Evolutionary conservation across 1,139 yeast species (phyloP).

Genomic region (Fermentozyma sake): DNA sequence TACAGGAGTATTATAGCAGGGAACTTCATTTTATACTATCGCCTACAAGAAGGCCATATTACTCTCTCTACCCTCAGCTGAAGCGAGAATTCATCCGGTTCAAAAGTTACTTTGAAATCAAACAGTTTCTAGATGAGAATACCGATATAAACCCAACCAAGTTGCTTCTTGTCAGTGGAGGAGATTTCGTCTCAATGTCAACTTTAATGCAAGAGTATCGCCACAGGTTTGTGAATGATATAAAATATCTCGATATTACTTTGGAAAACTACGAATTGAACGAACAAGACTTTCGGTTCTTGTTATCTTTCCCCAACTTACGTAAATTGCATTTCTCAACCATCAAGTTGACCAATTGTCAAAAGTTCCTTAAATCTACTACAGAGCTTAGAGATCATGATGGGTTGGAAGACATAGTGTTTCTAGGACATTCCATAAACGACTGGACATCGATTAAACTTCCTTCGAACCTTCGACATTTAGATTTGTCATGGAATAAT

Average conservation of each 20-base stretch:
- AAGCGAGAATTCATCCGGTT: slow-evolving; percentile 21
- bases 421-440: slow-evolving; percentile 29
- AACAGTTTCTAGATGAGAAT: slow-evolving; percentile 24
- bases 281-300: slow-evolving; percentile 16
- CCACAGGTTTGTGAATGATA: slow-evolving; percentile 11
- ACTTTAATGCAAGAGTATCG: slow-evolving; percentile 19
- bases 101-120: slow-evolving; percentile 27
- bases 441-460: slow-evolving; percentile 26
- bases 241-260: slow-evolving; percentile 20
- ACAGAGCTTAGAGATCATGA: slow-evolving; percentile 7
- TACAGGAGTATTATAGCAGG: slow-evolving; percentile 22
- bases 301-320: slow-evolving; percentile 24
- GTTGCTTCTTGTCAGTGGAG: slow-evolving; percentile 27
- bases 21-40: slow-evolving; percentile 33
- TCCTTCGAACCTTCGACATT: slow-evolving; percentile 17
- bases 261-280: slow-evolving; percentile 24
- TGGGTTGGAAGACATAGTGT: slow-evolving; percentile 20
- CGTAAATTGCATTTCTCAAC: slow-evolving; percentile 27
- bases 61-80: slow-evolving; percentile 13
- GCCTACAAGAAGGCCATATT: slow-evolving; percentile 28
- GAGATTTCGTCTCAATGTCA: slow-evolving; percentile 28
- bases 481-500: slow-evolving; percentile 36
- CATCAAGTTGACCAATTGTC: slow-evolving; percentile 14
- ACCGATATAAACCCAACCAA: slow-evolving; percentile 25
- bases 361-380: slow-evolving; percentile 4